Conservation (phyloP, 768 basidiomycete species). For the Phaeolepiota aurea region DNA sequence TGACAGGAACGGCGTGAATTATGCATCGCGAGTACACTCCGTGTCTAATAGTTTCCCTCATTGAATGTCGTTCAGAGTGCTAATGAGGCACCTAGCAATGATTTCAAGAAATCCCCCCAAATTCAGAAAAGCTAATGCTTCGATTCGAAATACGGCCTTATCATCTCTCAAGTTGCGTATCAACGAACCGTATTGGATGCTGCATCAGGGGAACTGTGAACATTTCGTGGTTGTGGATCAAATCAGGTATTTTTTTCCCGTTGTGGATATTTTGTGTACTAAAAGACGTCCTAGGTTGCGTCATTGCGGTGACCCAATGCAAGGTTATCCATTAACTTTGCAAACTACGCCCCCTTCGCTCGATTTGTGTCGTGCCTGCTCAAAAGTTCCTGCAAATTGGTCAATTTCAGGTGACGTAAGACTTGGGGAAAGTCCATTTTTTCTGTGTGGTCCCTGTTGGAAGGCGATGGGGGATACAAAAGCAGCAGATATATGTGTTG, state of each 20-base stretch:
- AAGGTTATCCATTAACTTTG: constrained; percentile 60
- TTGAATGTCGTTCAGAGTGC: too few relatives aligned
- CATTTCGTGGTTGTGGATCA: constrained; percentile 70
- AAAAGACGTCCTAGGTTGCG: constrained; percentile 34
- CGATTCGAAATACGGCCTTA: constrained; percentile 42
- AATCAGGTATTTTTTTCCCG: constrained; percentile 42
- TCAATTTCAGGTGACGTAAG: constrained; percentile 66
- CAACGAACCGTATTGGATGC: constrained; percentile 74
- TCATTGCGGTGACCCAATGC: constrained; percentile 45
- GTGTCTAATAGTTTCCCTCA: too few relatives aligned
- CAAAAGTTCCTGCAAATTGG: constrained; percentile 60
- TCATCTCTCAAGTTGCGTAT: constrained; percentile 50
- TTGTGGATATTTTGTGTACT: not conserved
- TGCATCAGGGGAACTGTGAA: constrained; percentile 78
- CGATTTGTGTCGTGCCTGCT: constrained; percentile 61
- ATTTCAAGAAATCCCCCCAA: constrained; percentile 19
- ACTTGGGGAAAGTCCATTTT: constrained; percentile 70
- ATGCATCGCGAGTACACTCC: constrained; percentile 36
- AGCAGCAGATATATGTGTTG: constrained; percentile 32
- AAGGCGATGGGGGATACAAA: constrained; percentile 52
- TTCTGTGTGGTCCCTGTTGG: constrained; percentile 73
- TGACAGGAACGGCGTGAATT: constrained; percentile 34
- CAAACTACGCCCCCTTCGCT: constrained; percentile 55
- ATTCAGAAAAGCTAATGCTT: constrained; percentile 28
- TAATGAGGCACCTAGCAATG: constrained; percentile 29